phyloP scores from a whole-genome alignment of 768 basidiomycete species.

The Trametes villosa region DNA sequence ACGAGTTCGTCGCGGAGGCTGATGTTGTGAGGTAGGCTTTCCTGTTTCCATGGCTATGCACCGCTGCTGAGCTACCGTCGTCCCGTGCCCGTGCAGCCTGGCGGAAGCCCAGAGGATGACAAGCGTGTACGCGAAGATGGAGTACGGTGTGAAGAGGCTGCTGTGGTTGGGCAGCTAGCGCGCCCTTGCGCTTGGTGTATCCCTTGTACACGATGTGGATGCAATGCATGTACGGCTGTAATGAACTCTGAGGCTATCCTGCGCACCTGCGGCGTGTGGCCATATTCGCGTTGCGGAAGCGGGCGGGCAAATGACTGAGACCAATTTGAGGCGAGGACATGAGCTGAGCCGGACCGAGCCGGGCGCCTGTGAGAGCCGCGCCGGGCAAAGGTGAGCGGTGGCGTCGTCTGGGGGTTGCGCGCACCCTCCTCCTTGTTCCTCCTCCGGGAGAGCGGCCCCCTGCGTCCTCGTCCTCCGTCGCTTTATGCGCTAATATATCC shows the following conservation, averaged over 20 bases:
- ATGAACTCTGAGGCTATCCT: constrained; percentile 4
- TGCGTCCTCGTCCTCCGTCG: constrained; percentile 10
- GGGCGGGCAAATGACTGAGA: background rate
- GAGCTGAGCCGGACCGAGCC: constrained; percentile 16
- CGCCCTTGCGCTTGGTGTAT: background rate
- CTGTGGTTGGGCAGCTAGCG: constrained; percentile 80
- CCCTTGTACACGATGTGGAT: constrained; percentile 1
- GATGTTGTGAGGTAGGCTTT: constrained; percentile 79
- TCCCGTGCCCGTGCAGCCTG: constrained; percentile 52
- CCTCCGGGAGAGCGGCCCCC: constrained; percentile 19
- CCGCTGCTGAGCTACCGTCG: constrained; percentile 11
- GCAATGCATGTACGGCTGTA: constrained; percentile 9
- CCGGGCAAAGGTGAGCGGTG: background rate
- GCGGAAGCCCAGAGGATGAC: constrained; percentile 85
- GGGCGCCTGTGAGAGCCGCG: constrained; percentile 3
- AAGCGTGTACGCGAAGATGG: constrained; percentile 88
- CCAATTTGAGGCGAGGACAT: constrained; percentile 2
- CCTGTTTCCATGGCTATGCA: constrained; percentile 11
- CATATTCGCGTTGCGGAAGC: background rate
- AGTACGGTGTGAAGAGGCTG: constrained; percentile 89
- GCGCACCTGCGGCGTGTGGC: constrained; percentile 5
- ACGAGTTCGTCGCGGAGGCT: constrained; percentile 58
- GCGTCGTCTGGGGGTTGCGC: constrained; percentile 1
- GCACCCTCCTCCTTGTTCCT: constrained; percentile 13
- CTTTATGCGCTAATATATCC: constrained; percentile 26